Evolutionary conservation across 805 yeast genomes (phyloP), one percentile per base, ranked within the genome.

Genomic region (Cyberlindnera galapagoensis): DNA sequence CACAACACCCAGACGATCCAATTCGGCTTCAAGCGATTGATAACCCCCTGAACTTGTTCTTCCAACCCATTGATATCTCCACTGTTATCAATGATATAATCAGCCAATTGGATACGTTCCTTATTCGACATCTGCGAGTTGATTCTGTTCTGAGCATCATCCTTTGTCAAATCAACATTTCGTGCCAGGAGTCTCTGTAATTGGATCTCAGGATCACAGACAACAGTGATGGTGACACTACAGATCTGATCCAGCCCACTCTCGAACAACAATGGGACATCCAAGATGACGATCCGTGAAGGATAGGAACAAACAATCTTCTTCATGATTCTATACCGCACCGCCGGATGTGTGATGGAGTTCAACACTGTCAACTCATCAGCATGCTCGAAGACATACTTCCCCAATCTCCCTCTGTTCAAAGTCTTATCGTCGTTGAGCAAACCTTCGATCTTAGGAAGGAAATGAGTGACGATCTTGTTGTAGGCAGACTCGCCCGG

Each of bases 211-310:
- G 60, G 60, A 9, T 64, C 60, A 42, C 94, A 82, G 1, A 78
- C 56, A 0, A 88, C 85, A 11, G 83, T 77, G 3, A 90, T 54
- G 0, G 79, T 71, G 8, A 63, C 52, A 1, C 92, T 94, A 52
- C 97, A 90, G 16, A 80, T 59, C 28, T 52, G 46, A 49, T 85
- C 76, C 44, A 90, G 62, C 2, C 76, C 73, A 21, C 86, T 69
- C 54, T 92, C 98, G 56, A 84, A 92, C 13, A 92, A 60, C 23
- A 92, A 61, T 2, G 99, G 99, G 3, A 94, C 90, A 50, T 92
- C 99, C 30, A 92, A 57, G 0, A 92, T 60, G 4, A 86, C 87
- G 50, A 86, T 46, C n/a, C 21, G 14, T 15, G 22, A n/a, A n/a
- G 19, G 17, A 13, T 21, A 28, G 11, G 13, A 9, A 9, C 10